phyloP scores from a whole-genome alignment of 2,329 filamentous ascomycete genomes.

The Trichoderma sp. region DNA sequence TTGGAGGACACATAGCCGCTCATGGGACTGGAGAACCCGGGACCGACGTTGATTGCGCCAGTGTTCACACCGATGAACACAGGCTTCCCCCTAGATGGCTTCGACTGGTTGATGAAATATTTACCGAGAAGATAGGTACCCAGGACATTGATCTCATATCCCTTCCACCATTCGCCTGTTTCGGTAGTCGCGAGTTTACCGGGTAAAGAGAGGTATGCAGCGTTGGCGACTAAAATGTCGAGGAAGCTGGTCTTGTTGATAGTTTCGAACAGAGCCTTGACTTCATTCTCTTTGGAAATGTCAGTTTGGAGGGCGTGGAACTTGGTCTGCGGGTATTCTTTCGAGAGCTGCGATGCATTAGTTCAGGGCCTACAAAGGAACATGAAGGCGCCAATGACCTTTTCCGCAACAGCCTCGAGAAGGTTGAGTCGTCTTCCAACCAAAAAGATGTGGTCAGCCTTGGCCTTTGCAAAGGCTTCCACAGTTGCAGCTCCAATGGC shows the following conservation, averaged over 20 bases:
- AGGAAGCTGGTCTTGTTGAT: conserved; percentile 8
- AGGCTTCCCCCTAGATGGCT: neutral
- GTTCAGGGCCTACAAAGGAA: neutral
- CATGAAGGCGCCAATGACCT: neutral
- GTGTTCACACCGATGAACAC: conserved; percentile 4
- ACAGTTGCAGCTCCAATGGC: neutral
- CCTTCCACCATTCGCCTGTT: conserved; percentile 8
- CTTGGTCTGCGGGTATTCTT: neutral
- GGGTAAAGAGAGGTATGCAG: neutral
- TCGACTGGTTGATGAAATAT: neutral
- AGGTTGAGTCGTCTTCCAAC: neutral
- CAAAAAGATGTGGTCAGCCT: neutral
- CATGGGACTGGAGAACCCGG: neutral
- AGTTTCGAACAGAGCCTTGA: neutral
- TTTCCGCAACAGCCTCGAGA: neutral
- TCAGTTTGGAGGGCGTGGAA: conserved; percentile 1
- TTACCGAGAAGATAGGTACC: conserved; percentile 3
- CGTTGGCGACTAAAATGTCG: conserved; percentile 3
- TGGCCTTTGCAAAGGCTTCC: conserved; percentile 6
- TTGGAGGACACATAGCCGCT: conserved; percentile 2
- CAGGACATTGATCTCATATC: conserved; percentile 1
- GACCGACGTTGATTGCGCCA: neutral
- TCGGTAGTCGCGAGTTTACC: neutral
- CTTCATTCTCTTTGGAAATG: neutral
- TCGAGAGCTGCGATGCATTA: neutral